A percentile compares a stretch with the other conserved stretches of the same genome.
phyloP scores from a whole-genome alignment of 2,329 filamentous ascomycete genomes.

The Biscogniauxia sp. region DNA sequence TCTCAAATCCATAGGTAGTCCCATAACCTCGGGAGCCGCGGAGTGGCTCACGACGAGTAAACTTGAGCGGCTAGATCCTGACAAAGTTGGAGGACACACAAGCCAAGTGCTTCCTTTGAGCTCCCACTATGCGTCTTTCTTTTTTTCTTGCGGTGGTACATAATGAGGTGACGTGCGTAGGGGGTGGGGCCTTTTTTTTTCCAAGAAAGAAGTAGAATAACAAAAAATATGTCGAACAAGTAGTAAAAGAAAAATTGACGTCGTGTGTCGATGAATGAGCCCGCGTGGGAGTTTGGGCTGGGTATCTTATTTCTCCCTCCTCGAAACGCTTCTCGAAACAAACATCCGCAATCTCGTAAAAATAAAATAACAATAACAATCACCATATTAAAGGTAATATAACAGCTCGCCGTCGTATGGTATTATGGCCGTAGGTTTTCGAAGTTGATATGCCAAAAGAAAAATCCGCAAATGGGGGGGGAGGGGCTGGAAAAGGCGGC shows the following conservation, averaged over 20 bases:
- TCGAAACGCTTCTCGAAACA: conserved; percentile 15
- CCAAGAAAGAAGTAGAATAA: conserved; percentile 12
- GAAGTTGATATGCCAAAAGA: conserved; percentile 13
- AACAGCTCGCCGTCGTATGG: conserved; percentile 19
- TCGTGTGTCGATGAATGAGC: conserved; percentile 33
- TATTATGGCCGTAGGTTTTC: conserved; percentile 17
- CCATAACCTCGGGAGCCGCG: neutral
- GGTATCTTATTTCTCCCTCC: conserved; percentile 33
- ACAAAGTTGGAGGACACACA: neutral
- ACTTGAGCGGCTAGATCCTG: neutral
- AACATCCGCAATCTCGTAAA: conserved; percentile 16
- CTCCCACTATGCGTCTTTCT: neutral
- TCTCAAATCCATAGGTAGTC: neutral
- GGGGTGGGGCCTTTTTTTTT: conserved; percentile 2
- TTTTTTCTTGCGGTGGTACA: neutral
- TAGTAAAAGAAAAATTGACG: conserved; percentile 25
- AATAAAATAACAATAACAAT: conserved; percentile 8
- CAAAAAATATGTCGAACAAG: conserved; percentile 13
- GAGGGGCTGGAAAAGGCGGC: conserved; percentile 2
- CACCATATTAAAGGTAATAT: conserved; percentile 20
- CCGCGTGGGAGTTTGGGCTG: conserved; percentile 26
- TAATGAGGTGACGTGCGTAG: conserved; percentile 15
- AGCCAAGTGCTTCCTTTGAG: neutral
- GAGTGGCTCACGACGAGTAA: neutral
- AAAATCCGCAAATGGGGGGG: conserved; percentile 5